phyloP scores from a whole-genome alignment of 768 basidiomycete genomes.

The Xerocomellus dryophilus region DNA sequence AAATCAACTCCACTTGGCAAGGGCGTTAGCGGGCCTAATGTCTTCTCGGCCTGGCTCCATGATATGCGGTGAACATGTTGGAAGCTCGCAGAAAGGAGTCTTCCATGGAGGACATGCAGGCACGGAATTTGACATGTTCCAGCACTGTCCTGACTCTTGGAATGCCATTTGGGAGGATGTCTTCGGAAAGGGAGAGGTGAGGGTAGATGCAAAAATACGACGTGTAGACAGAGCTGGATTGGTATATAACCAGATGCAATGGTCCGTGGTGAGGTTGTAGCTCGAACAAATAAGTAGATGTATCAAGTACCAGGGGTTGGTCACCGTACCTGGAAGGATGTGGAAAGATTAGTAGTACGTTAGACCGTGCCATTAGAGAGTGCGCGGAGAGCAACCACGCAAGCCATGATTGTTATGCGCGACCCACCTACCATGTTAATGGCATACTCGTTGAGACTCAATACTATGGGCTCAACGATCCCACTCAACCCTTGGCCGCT shows the following conservation, averaged over 20 bases:
- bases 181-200: conserved; percentile 24
- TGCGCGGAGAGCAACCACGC: too few species aligned
- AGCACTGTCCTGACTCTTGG: conserved; percentile 29
- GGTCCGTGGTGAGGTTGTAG: conserved; percentile 26
- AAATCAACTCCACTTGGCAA: too few species aligned
- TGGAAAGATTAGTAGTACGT: too few species aligned
- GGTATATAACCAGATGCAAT: conserved; percentile 13
- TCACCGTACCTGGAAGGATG: too few species aligned
- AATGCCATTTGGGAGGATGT: conserved; percentile 37
- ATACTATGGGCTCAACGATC: too few species aligned
- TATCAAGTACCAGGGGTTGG: too few species aligned
- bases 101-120: background rate
- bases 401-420: too few species aligned
- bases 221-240: background rate
- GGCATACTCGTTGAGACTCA: background rate
- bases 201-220: background rate
- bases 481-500: background rate
- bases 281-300: background rate
- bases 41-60: too few species aligned
- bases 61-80: background rate
- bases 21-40: too few species aligned
- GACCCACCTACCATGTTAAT: background rate
- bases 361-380: too few species aligned
- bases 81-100: background rate
- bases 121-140: background rate